Conservation (phyloP, 495 filamentous ascomycete genomes). For the Hapsidospora chrysogenum region DNA sequence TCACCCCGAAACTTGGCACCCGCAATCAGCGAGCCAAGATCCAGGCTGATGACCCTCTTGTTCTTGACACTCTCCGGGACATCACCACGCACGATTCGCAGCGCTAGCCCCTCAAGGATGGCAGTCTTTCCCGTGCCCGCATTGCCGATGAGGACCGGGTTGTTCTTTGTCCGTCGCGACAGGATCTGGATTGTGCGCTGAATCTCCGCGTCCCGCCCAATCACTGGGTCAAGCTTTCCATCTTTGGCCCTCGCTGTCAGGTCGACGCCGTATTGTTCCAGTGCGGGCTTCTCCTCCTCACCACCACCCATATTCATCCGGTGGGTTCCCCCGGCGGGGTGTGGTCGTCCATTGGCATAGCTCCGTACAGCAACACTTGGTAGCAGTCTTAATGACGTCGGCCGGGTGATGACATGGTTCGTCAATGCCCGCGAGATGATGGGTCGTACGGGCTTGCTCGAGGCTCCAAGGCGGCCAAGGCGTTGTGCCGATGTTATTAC, state of each 20-base stretch:
- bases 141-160: slow-evolving; percentile 82
- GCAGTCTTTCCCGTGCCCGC: slow-evolving; percentile 95
- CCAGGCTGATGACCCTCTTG: slow-evolving; percentile 73
- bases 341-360: slow-evolving; percentile 67
- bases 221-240: slow-evolving; percentile 90
- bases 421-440: not conserved
- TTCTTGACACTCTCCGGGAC: slow-evolving; percentile 95
- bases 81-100: slow-evolving; percentile 79
- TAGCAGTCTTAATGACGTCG: not conserved
- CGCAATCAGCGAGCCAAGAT: slow-evolving; percentile 83
- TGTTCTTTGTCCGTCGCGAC: slow-evolving; percentile 89
- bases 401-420: not conserved
- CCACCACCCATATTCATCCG: slow-evolving; percentile 70
- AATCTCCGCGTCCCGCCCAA: slow-evolving; percentile 81
- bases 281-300: slow-evolving; percentile 62
- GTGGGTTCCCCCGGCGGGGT: slow-evolving; percentile 80
- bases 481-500: slow-evolving; percentile 2
- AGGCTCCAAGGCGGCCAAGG: not conserved
- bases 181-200: slow-evolving; percentile 88
- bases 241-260: slow-evolving; percentile 71
- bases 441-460: not conserved
- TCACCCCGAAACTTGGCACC: slow-evolving; percentile 92
- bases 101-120: slow-evolving; percentile 80
- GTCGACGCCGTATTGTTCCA: slow-evolving; percentile 85
- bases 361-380: slow-evolving; percentile 1